A percentile compares a stretch with the other conserved stretches of the same genome.
Evolutionary conservation across 1,284 basidiomycete genomes (phyloP).

Genomic region (Taiwanofungus camphoratus): DNA sequence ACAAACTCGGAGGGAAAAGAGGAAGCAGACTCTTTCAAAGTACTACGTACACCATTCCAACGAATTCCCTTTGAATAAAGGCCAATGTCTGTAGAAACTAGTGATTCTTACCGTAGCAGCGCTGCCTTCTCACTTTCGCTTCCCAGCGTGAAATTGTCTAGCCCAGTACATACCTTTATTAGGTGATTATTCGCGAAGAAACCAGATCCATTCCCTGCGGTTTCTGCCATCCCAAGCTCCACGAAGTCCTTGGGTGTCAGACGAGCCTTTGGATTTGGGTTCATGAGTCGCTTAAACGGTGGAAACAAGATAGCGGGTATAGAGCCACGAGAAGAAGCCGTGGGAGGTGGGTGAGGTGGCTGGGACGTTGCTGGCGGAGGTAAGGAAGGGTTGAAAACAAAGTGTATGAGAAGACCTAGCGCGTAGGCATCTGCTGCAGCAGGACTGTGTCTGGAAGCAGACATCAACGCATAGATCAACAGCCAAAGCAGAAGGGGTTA

Average conservation of each 20-base stretch:
- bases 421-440: conserved; percentile 81
- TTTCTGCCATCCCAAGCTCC: conserved; percentile 72
- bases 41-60: conserved; percentile 34
- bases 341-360: conserved; percentile 69
- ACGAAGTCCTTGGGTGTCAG: conserved; percentile 76
- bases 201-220: conserved; percentile 48
- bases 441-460: conserved; percentile 52
- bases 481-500: conserved; percentile 31
- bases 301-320: conserved; percentile 80
- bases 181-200: conserved; percentile 87
- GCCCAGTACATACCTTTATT: conserved; percentile 77
- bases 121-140: conserved; percentile 78
- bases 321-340: conserved; percentile 66
- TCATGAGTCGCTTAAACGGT: conserved; percentile 82
- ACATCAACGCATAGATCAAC: conserved; percentile 7
- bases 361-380: conserved; percentile 65
- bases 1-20: conserved; percentile 86
- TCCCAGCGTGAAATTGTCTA: conserved; percentile 85
- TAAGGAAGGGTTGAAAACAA: conserved; percentile 78
- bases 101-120: conserved; percentile 59
- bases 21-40: conserved; percentile 81
- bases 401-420: conserved; percentile 79
- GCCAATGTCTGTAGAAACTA: not conserved
- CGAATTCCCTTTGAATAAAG: not conserved
- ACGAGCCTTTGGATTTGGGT: conserved; percentile 80